Evolutionary conservation across 1,139 yeast species (phyloP).

Genomic region (Blastobotrys apis): DNA sequence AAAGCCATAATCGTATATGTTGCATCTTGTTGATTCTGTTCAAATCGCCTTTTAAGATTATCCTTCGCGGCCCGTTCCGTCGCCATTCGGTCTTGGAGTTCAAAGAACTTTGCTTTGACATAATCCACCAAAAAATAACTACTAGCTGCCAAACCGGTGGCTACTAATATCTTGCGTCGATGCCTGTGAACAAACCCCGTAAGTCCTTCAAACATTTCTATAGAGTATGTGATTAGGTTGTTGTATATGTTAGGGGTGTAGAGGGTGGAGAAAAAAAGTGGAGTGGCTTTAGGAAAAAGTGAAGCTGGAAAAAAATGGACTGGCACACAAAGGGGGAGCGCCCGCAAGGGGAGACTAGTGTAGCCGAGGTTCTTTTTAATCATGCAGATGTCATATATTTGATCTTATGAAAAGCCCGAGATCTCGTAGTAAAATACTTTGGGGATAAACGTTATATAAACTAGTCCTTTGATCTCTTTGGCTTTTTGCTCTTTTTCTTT

Average conservation of each 20-base stretch:
- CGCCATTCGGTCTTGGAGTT: slow-evolving; percentile 62
- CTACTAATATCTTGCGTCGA: slow-evolving; percentile 52
- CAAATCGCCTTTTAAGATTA: slow-evolving; percentile 59
- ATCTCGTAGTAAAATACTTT: too few species aligned
- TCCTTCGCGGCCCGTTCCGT: slow-evolving; percentile 78
- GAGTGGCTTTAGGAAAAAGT: neutral
- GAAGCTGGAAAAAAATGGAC: neutral
- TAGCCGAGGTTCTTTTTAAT: too few species aligned
- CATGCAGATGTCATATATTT: too few species aligned
- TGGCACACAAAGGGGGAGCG: neutral
- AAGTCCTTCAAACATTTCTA: slow-evolving; percentile 40
- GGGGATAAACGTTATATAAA: neutral
- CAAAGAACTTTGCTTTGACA: slow-evolving; percentile 55
- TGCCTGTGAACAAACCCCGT: slow-evolving; percentile 59
- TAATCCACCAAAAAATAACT: slow-evolving; percentile 58
- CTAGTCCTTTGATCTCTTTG: neutral
- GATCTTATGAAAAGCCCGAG: too few species aligned
- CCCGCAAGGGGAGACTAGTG: too few species aligned
- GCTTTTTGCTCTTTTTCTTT: slow-evolving; percentile 1
- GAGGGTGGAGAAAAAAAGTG: slow-evolving; percentile 1
- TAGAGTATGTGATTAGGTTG: neutral
- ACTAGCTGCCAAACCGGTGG: slow-evolving; percentile 56
- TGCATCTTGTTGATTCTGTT: slow-evolving; percentile 91
- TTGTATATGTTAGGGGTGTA: neutral
- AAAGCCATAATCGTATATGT: slow-evolving; percentile 78